Conservation (phyloP, 768 basidiomycete species). For the Cystofilobasidium capitatum region DNA sequence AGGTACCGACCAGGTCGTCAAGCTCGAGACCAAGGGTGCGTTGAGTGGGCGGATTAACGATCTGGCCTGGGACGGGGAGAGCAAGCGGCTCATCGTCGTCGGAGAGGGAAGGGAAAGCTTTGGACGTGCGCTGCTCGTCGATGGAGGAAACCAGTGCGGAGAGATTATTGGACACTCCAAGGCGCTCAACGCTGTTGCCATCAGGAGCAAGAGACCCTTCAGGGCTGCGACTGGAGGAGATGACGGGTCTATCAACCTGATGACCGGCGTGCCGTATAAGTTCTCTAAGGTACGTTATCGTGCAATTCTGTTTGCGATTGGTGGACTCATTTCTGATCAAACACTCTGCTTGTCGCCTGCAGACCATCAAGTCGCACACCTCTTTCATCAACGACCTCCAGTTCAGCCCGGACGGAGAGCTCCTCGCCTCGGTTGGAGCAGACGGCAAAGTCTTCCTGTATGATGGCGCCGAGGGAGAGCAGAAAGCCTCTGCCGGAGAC, state of each 20-base stretch:
- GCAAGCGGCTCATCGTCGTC: slow-evolving; percentile 87
- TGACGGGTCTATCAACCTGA: slow-evolving; percentile 69
- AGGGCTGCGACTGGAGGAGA: slow-evolving; percentile 81
- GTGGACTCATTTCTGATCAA: not conserved
- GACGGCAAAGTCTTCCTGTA: slow-evolving; percentile 77
- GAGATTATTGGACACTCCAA: slow-evolving; percentile 86
- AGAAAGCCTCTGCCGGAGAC: slow-evolving; percentile 44
- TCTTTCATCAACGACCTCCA: slow-evolving; percentile 87
- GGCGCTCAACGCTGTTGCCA: slow-evolving; percentile 81
- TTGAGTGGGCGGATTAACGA: slow-evolving; percentile 59
- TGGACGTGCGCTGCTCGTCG: slow-evolving; percentile 72
- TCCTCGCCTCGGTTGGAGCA: slow-evolving; percentile 79
- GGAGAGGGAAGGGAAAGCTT: slow-evolving; percentile 87
- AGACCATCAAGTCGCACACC: slow-evolving; percentile 74
- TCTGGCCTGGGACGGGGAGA: slow-evolving; percentile 92
- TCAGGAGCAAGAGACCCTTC: slow-evolving; percentile 81
- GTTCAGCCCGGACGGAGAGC: slow-evolving; percentile 68
- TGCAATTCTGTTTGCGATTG: slow-evolving; percentile 33
- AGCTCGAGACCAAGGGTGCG: slow-evolving; percentile 41
- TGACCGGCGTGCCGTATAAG: slow-evolving; percentile 82
- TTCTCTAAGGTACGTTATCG: slow-evolving; percentile 60
- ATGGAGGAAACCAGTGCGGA: slow-evolving; percentile 72
- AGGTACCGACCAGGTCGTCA: slow-evolving; percentile 70
- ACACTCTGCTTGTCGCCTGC: not conserved
- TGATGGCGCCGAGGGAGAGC: slow-evolving; percentile 80